Percentiles rank a stretch among this genome's conserved stretches.
Conservation (phyloP, 73 alveolate species). For the Tetrahymena borealis region DNA sequence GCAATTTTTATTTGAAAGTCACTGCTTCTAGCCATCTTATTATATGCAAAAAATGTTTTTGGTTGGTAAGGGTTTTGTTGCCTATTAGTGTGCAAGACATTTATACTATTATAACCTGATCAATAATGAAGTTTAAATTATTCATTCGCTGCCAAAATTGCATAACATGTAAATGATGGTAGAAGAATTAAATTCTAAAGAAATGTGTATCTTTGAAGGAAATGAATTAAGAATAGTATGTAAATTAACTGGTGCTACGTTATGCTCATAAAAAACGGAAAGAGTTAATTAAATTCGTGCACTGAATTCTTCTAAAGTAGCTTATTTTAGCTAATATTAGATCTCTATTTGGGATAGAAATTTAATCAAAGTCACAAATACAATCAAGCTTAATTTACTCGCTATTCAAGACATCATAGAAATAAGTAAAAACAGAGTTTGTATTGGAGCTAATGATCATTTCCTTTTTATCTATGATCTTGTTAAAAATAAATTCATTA, state of each 20-base stretch:
- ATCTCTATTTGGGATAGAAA: not conserved
- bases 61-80: not conserved
- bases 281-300: not conserved
- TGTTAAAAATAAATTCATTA: not conserved
- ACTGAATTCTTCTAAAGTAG: not conserved
- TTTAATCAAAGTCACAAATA: not conserved
- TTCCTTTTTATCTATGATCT: not conserved
- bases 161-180: not conserved
- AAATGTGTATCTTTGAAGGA: not conserved
- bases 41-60: not conserved
- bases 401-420: not conserved
- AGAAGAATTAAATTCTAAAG: not conserved
- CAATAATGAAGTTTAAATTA: not conserved
- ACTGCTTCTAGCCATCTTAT: not conserved
- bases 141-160: not conserved
- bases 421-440: not conserved
- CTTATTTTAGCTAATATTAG: not conserved
- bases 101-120: not conserved
- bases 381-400: not conserved
- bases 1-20: not conserved
- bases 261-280: not conserved
- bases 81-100: not conserved
- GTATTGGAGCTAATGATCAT: not conserved
- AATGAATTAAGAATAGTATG: not conserved
- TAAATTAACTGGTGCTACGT: not conserved